Base-by-base conservation (phyloP, 331 rosid species). In the Quercus lobata region DNA sequence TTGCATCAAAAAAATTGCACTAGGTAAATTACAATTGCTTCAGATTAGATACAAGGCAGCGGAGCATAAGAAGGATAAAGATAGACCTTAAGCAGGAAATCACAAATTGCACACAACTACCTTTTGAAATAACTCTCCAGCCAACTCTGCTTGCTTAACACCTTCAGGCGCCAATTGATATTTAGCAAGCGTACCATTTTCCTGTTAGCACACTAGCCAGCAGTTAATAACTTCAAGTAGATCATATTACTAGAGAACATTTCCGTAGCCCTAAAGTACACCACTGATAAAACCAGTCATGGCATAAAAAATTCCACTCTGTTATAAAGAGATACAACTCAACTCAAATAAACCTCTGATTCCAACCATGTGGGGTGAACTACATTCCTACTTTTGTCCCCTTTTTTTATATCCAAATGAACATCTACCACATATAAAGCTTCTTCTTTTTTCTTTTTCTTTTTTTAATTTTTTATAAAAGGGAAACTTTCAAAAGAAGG, bases 81-180 rank as follows among this genome's bases (percentile, higher is more conserved):
- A 32, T 18, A 8, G 49, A 66, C 15, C 9, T 32, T 41, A 17
- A 41, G 11, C n/a, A 18, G 46, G n/a, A 6, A 65, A 73, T 62
- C 57, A 62, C 24, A 32, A 66, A 46, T 52, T 54, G 25, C 49
- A 63, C 69, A 21, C 19, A 11, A 17, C n/a, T 34, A 91, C 98
- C 93, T 89, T 87, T 56, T 29, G 83, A 81, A 94, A 92, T 60
- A 70, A 81, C 41, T 83, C 68, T 41, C 85, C 98, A 60, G 97
- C 97, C 81, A 79, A 56, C 34, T 82, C 84, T 41, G 97, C 97
- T 78, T 90, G 97, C 77, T 55, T 72, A 24, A 86, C 86, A 52
- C 98, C 97, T 27, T 94, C 96, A 7, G 90, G 16, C 22, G 92
- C 92, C 90, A 94, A 83, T 66, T 91, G 86, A 76, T 81, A 92